A percentile compares a stretch with the other conserved stretches of the same genome.
phyloP scores from a whole-genome alignment of 257 asterid genomes.

The Ilex aquifolium region DNA sequence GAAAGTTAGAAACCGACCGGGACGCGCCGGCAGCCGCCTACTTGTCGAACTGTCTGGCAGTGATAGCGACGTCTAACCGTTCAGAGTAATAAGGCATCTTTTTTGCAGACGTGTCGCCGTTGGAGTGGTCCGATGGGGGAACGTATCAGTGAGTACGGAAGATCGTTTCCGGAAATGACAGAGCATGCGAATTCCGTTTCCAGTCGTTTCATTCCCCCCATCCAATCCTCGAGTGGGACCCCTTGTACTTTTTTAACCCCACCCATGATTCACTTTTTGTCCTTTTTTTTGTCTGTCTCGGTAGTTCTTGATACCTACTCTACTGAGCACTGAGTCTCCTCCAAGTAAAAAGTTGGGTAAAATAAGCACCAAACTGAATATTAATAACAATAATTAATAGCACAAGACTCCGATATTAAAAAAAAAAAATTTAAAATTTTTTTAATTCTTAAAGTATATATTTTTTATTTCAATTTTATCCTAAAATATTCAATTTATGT shows the following conservation, averaged over 20 bases:
- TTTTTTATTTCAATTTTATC: too few species aligned
- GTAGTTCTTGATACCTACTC: too few species aligned
- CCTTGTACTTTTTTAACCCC: background rate
- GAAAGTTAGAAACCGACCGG: conserved; percentile 46
- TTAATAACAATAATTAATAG: too few species aligned
- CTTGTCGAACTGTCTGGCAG: conserved; percentile 35
- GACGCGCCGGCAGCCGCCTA: conserved; percentile 52
- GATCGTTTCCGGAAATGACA: conserved; percentile 19
- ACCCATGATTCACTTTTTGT: background rate
- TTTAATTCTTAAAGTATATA: too few species aligned
- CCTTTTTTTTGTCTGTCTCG: too few species aligned
- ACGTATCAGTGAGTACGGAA: conserved; percentile 7
- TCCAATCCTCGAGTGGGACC: conserved; percentile 11
- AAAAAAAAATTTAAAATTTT: too few species aligned
- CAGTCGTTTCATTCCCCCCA: conserved; percentile 20
- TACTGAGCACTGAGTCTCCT: too few species aligned
- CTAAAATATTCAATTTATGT: too few species aligned
- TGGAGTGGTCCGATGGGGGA: conserved; percentile 16
- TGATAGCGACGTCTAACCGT: conserved; percentile 39
- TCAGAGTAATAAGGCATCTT: conserved; percentile 5
- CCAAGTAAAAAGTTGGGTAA: too few species aligned
- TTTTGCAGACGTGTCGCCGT: conserved; percentile 15
- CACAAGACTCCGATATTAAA: too few species aligned
- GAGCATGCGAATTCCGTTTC: conserved; percentile 60
- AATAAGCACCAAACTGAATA: too few species aligned